Base-by-base conservation (phyloP, 352 stramenopile species). In the Poterioochromonas sp. region DNA sequence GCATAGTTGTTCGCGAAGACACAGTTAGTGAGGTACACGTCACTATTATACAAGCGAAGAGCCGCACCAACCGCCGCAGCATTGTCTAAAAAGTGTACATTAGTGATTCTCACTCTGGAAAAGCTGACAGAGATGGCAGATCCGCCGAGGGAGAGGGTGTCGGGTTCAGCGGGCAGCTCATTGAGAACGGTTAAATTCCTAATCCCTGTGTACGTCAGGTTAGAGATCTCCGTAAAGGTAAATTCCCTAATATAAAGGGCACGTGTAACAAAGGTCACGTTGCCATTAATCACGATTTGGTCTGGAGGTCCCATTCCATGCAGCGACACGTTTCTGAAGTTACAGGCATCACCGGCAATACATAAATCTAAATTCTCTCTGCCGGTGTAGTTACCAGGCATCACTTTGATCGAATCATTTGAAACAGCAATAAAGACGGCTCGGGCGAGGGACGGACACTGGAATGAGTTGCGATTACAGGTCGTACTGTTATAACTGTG, bases 71-170 rank as follows among this genome's bases (percentile, higher is more conserved):
- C 5, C 1, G 1, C 1, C 11, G 37, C 65, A 8, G 5, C 53
- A n/a, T 74, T 74, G 65, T 74, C 32, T 51, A 15, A 12, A 54
- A 74, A 74, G 8, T 44, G 11, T 3, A 54, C n/a, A 39, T 74
- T 74, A 1, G 51, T 54, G 15, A 54, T 20, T 58, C 3, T 39
- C 8, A 74, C 8, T n/a, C 8, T 15, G 5, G 65, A n/a, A 11
- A 1, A 20, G 15, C 39, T 15, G 40, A 12, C 37, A 74, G 1
- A 8, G 65, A 54, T 29, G 1, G 1, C 29, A 18, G 15, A 11
- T 40, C 3, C 40, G 22, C 12, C 40, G 35, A 12, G 1, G 29
- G 15, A 15, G 47, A 58, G 47, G 47, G 26, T 26, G 15, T 58
- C 47, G 15, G 26, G 47, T 58, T 58, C 47, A 26, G 15, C 26